These are phyloP conservation scores for Azolla pinnata DNA, from an alignment of 75 land plant species.

Conservation along the genomic window DNA sequence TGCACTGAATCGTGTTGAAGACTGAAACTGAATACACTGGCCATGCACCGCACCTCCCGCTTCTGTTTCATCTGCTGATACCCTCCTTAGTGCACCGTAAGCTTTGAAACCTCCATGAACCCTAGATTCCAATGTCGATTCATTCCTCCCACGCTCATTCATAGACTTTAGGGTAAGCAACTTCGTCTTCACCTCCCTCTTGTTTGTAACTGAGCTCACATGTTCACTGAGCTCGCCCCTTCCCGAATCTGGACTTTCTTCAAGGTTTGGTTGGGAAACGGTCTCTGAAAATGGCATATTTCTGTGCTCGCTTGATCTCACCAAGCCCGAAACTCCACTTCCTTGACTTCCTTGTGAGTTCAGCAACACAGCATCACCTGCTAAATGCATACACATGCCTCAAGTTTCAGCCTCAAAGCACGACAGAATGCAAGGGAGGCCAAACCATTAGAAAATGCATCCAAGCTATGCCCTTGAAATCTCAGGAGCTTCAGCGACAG, in stretches of 20 bases:
- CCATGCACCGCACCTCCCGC: not conserved
- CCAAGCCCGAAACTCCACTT: no score
- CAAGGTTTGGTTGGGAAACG: not conserved
- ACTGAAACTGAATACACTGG: constrained; percentile 3
- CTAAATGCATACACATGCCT: no score
- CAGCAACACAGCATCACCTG: no score
- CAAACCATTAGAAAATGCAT: no score
- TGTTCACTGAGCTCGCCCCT: not conserved
- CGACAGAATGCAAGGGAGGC: no score
- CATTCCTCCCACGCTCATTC: no score
- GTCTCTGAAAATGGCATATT: not conserved
- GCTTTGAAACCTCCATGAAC: constrained; percentile 24
- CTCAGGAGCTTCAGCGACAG: no score
- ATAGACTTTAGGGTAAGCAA: not conserved
- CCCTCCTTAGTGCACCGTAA: constrained; percentile 13
- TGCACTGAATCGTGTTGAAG: not conserved
- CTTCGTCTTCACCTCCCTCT: not conserved
- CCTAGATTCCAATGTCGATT: constrained; percentile 20
- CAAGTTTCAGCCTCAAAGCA: no score
- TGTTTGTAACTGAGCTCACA: not conserved
- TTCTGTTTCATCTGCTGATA: not conserved
- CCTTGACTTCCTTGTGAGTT: not conserved
- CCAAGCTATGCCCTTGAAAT: no score
- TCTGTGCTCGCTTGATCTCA: not conserved
- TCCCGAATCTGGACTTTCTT: not conserved